These are phyloP conservation scores for Picea glauca DNA, from an alignment of 75 land plant genomes.

Conservation along the genomic window DNA sequence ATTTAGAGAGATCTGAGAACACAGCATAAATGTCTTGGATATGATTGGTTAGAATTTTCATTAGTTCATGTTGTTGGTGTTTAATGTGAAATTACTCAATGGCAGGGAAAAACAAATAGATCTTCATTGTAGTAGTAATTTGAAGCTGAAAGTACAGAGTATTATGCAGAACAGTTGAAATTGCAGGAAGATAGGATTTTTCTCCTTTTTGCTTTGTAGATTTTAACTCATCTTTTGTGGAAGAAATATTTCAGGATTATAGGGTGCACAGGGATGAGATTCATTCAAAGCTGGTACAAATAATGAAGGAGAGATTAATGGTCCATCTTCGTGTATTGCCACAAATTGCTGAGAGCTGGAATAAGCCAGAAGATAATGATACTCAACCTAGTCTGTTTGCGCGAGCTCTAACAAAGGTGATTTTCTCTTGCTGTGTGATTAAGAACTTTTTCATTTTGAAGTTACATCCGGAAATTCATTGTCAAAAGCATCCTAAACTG, in stretches of 20 bases:
- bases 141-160: background rate
- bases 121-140: background rate
- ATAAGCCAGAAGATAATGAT: slow-evolving; percentile 77
- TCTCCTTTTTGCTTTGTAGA: background rate
- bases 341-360: slow-evolving; percentile 87
- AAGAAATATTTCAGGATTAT: slow-evolving; percentile 60
- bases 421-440: background rate
- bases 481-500: background rate
- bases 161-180: background rate
- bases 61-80: background rate
- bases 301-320: slow-evolving; percentile 94
- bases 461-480: background rate
- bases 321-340: slow-evolving; percentile 80
- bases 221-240: background rate
- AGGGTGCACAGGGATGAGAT: slow-evolving; percentile 94
- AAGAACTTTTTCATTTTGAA: background rate
- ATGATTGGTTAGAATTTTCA: background rate
- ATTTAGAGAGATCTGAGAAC: background rate
- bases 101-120: background rate
- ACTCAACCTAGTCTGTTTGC: slow-evolving; percentile 94
- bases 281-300: slow-evolving; percentile 90
- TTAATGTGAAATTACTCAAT: background rate
- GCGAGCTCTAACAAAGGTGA: slow-evolving; percentile 84
- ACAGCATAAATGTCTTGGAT: background rate
- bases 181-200: background rate